Percentiles rank a stretch among this genome's conserved stretches.
Conservation (phyloP, 768 basidiomycete genomes). For the Russula sp. region DNA sequence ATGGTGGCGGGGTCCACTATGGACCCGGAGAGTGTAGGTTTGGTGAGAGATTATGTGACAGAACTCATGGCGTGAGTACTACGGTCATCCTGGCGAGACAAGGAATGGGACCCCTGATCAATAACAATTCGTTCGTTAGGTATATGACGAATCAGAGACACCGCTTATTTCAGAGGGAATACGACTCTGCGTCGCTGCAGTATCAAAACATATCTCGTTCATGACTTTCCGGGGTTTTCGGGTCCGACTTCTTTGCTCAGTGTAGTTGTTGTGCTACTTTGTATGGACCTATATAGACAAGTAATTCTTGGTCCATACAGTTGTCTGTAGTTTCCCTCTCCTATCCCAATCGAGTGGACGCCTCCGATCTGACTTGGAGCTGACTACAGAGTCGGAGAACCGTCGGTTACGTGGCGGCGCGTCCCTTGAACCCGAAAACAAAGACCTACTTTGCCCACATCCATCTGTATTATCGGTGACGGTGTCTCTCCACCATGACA, state of each 20-base stretch:
- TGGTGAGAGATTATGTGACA: slow-evolving; percentile 85
- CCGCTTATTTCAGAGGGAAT: slow-evolving; percentile 22
- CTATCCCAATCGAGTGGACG: background rate
- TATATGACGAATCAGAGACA: slow-evolving; percentile 21
- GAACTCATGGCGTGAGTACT: slow-evolving; percentile 70
- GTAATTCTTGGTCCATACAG: background rate
- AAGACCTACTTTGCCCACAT: background rate
- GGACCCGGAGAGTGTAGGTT: slow-evolving; percentile 76
- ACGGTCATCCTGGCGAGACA: background rate
- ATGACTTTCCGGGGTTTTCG: slow-evolving; percentile 3
- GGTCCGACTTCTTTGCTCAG: slow-evolving; percentile 2
- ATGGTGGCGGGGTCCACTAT: slow-evolving; percentile 89
- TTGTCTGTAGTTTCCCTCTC: background rate
- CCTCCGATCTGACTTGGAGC: background rate
- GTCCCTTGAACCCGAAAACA: background rate
- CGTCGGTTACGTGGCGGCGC: background rate
- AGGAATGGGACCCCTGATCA: background rate
- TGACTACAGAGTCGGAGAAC: too few relatives aligned
- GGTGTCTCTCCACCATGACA: slow-evolving; percentile 5
- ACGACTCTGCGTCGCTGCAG: slow-evolving; percentile 24
- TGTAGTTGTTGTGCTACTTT: slow-evolving; percentile 7
- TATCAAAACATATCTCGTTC: slow-evolving; percentile 25
- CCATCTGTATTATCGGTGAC: background rate
- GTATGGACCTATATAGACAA: background rate
- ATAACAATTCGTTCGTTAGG: background rate